Percentiles rank a stretch among this genome's conserved stretches.
Conservation (phyloP, 2,329 filamentous ascomycete genomes). For the Aspergillus novofumigatus region DNA sequence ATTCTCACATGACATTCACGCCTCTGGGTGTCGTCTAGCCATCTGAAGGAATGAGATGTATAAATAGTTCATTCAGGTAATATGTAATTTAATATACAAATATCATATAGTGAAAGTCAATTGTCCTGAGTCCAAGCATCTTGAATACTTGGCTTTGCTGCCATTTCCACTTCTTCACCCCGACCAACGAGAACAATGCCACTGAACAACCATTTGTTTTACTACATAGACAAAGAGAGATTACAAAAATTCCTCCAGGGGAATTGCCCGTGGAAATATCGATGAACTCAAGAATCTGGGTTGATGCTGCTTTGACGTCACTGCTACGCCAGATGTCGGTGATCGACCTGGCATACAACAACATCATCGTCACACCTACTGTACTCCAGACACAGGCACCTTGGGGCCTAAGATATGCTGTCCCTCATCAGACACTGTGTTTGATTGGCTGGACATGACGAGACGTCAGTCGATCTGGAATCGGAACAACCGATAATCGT, state of each 20-base stretch:
- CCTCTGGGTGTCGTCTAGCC: background rate
- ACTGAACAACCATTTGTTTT: background rate
- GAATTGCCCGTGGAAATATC: background rate
- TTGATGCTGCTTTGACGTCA: slow-evolving; percentile 9
- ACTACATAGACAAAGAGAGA: background rate
- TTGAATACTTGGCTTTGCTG: background rate
- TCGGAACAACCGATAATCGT: background rate
- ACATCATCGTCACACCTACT: background rate
- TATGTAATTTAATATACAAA: background rate
- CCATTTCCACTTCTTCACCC: background rate
- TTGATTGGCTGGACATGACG: background rate
- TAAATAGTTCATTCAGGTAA: background rate
- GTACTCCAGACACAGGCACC: background rate
- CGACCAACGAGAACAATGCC: background rate
- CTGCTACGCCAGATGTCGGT: slow-evolving; percentile 7
- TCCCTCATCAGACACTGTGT: background rate
- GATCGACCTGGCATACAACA: background rate
- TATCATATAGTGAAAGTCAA: background rate
- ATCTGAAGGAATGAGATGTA: background rate
- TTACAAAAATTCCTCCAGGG: background rate
- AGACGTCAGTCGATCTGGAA: background rate
- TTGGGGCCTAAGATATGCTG: too few relatives aligned
- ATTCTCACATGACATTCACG: background rate
- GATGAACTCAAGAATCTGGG: background rate
- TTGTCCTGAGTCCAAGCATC: background rate